These are phyloP conservation scores for Bauhinia variegata DNA, from an alignment of 306 rosid species.

Conservation along the genomic window DNA sequence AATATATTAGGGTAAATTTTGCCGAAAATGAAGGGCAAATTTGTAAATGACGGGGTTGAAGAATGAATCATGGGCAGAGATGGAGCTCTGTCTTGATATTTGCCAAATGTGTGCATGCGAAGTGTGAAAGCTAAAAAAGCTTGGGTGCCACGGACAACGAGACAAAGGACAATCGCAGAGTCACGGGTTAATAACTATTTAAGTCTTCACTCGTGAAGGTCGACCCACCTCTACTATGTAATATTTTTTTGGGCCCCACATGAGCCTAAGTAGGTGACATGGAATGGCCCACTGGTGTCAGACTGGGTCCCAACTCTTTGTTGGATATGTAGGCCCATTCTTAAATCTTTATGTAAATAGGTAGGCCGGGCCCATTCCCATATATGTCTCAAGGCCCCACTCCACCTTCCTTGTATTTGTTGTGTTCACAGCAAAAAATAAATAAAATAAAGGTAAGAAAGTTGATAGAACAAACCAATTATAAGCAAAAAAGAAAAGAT, in stretches of 20 bases:
- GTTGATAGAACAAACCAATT: no score
- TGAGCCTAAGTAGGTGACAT: background rate
- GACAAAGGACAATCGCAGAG: slow-evolving; percentile 38
- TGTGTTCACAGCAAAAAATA: no score
- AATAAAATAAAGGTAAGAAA: no score
- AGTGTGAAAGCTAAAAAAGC: slow-evolving; percentile 35
- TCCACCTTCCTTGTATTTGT: no score
- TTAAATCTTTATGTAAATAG: background rate
- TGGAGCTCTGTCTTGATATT: slow-evolving; percentile 5
- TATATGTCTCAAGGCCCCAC: no score
- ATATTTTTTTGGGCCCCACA: background rate
- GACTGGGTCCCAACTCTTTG: background rate
- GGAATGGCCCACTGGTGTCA: slow-evolving; percentile 2
- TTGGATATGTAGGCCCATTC: slow-evolving; percentile 21
- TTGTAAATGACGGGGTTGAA: background rate
- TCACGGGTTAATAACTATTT: slow-evolving; percentile 47
- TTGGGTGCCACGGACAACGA: slow-evolving; percentile 26
- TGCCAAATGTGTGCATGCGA: slow-evolving; percentile 7
- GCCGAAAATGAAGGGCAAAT: background rate
- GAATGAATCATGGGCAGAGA: background rate
- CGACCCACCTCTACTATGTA: background rate
- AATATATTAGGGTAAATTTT: background rate
- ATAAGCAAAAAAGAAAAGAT: no score
- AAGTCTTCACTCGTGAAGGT: background rate
- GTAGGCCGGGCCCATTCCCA: slow-evolving; percentile 20